A percentile compares a stretch with the other conserved stretches of the same genome.
Conservation (phyloP, 225 moss, liverwort and hornwort species). For the Pseudisothecium myosuroides region DNA sequence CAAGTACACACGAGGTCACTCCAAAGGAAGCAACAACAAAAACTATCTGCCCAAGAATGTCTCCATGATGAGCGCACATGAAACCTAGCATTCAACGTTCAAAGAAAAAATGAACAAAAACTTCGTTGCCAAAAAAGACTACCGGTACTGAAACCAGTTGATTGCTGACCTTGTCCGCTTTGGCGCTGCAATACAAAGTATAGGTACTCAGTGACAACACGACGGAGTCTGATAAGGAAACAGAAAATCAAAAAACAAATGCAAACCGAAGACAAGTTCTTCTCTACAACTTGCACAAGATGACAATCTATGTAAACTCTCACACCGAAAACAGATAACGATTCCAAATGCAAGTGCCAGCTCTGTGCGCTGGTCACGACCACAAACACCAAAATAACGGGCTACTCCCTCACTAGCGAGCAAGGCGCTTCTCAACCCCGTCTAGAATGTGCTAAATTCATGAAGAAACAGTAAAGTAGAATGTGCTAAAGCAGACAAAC, state of each 20-base stretch:
- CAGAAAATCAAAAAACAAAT: neutral
- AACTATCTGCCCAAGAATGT: neutral
- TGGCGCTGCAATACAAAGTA: constrained; percentile 32
- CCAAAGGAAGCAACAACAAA: neutral
- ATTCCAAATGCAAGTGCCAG: neutral
- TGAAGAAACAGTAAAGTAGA: neutral
- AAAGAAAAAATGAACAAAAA: neutral
- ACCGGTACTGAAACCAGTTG: constrained; percentile 23
- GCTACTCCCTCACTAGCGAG: neutral
- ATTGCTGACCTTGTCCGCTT: constrained; percentile 37
- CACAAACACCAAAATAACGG: neutral
- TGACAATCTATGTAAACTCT: neutral
- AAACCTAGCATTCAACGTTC: neutral
- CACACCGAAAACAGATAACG: neutral
- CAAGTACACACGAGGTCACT: neutral
- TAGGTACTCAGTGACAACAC: neutral
- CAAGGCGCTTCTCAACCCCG: neutral
- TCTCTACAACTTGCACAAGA: neutral
- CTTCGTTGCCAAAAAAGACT: neutral
- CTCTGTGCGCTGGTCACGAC: neutral
- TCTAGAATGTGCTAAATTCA: neutral
- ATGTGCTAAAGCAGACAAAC: neutral
- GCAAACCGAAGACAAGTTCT: neutral
- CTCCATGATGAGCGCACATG: neutral
- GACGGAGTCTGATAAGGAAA: neutral